Percentiles rank a stretch among this genome's conserved stretches.
phyloP scores from a whole-genome alignment of 148 eudicot genomes.

The Fagopyrum homotropicum region DNA sequence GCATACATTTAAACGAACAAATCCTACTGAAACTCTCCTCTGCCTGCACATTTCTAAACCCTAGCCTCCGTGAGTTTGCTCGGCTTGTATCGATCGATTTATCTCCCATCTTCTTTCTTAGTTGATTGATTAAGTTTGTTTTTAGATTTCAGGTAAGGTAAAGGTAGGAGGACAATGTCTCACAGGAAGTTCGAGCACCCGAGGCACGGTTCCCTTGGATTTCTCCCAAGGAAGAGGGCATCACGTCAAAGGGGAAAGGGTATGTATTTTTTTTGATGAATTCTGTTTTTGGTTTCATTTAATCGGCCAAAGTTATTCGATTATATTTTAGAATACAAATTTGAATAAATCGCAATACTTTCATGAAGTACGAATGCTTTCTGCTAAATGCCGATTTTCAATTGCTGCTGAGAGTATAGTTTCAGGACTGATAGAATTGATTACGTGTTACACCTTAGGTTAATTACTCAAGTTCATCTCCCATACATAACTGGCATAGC shows the following conservation, averaged over 20 bases:
- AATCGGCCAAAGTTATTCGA: not conserved
- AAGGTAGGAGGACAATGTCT: conserved; percentile 34
- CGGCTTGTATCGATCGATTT: no score
- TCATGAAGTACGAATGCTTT: not conserved
- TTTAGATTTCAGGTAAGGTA: conserved; percentile 4
- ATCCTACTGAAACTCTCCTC: not conserved
- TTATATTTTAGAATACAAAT: not conserved
- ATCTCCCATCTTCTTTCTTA: no score
- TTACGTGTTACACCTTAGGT: not conserved
- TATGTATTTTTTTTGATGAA: conserved; percentile 5
- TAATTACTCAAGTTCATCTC: not conserved
- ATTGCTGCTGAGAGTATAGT: not conserved
- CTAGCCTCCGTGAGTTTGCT: conserved; percentile 1
- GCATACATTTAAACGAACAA: not conserved
- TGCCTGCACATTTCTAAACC: conserved; percentile 5
- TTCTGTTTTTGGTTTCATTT: not conserved
- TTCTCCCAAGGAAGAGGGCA: conserved; percentile 65
- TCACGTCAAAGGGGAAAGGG: conserved; percentile 55
- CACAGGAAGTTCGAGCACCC: conserved; percentile 74
- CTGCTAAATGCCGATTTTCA: not conserved
- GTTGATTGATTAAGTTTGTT: not conserved
- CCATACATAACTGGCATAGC: not conserved
- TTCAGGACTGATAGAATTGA: not conserved
- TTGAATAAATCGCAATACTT: not conserved
- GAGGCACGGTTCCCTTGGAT: conserved; percentile 62